Evolutionary conservation across 2,329 filamentous ascomycete species (phyloP).

Genomic region (Aureobasidium melanogenum): DNA sequence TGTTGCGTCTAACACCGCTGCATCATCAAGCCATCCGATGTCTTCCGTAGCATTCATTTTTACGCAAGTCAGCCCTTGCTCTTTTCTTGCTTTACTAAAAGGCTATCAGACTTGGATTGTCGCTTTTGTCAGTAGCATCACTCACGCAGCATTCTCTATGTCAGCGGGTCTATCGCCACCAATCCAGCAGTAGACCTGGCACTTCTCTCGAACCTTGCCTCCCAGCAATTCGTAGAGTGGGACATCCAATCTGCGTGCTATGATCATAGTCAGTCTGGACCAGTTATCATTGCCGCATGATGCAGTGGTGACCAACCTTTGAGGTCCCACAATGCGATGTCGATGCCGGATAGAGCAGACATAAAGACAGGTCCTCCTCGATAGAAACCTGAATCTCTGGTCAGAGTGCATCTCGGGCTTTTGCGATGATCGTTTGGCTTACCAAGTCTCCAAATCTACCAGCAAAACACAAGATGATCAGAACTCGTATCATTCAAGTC

Average conservation of each 20-base stretch:
- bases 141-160: constrained; percentile 43
- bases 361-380: constrained; percentile 72
- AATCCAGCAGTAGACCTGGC: constrained; percentile 72
- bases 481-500: not conserved
- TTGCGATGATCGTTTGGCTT: constrained; percentile 20
- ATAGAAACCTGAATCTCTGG: constrained; percentile 50
- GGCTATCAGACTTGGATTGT: not conserved
- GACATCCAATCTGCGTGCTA: constrained; percentile 50
- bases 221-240: constrained; percentile 67
- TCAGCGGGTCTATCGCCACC: constrained; percentile 64
- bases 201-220: constrained; percentile 60
- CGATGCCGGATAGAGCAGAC: constrained; percentile 67
- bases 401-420: not conserved
- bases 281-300: no score
- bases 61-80: constrained; percentile 56
- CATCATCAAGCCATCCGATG: constrained; percentile 67
- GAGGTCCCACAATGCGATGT: constrained; percentile 73
- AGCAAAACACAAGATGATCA: not conserved
- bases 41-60: constrained; percentile 79
- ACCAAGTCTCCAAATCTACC: constrained; percentile 48
- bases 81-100: constrained; percentile 40
- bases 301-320: constrained; percentile 35
- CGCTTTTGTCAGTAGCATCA: not conserved
- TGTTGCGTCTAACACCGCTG: constrained; percentile 51
- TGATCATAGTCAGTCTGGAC: not conserved